Percentiles rank a stretch among this genome's conserved stretches.
Conservation (phyloP, 768 basidiomycete species). For the Lactarius sp. region DNA sequence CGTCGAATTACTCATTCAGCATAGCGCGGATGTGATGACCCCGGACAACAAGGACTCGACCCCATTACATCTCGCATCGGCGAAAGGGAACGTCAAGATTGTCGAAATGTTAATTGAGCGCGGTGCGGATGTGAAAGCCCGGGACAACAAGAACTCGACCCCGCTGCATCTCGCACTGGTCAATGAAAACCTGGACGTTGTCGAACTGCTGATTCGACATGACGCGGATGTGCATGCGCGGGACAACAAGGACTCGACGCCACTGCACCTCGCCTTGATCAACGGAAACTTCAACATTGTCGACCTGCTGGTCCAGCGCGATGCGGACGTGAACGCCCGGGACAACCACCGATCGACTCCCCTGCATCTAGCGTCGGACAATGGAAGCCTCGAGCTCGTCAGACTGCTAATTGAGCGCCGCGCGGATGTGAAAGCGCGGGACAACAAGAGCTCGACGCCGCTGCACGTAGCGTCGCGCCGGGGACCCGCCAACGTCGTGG, state of each 20-base stretch:
- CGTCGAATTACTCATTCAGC: background rate
- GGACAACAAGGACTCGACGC: background rate
- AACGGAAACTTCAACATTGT: background rate
- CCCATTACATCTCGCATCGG: background rate
- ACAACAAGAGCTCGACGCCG: background rate
- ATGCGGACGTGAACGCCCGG: background rate
- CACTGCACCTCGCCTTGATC: background rate
- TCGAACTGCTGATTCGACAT: background rate
- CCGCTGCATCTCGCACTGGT: background rate
- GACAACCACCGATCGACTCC: background rate
- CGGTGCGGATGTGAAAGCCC: background rate
- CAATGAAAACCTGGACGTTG: background rate
- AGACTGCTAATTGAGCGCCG: background rate
- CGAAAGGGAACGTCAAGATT: background rate
- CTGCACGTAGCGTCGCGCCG: constrained; percentile 4
- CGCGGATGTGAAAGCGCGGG: background rate
- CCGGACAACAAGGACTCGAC: background rate
- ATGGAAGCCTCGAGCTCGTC: background rate
- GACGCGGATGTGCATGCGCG: background rate
- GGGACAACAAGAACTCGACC: background rate
- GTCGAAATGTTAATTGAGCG: background rate
- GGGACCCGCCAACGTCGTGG: background rate
- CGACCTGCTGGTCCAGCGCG: background rate
- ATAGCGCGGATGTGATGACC: background rate
- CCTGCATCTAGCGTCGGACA: too few relatives aligned